Conservation (phyloP, 495 filamentous ascomycete genomes). For the Penicillium waksmanii region DNA sequence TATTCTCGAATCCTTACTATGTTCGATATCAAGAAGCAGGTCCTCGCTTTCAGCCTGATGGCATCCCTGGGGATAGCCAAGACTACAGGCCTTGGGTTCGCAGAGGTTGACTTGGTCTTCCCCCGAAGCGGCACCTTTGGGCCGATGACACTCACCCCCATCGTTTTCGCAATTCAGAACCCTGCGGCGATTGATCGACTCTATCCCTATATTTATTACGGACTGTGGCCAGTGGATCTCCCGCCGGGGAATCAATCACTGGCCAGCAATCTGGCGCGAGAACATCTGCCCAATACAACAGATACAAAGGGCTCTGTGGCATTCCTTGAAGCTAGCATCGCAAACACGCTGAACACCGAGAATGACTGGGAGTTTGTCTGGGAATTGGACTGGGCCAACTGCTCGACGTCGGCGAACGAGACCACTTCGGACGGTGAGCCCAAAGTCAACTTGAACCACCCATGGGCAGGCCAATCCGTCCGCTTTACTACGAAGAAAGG, state of each 20-base stretch:
- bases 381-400: constrained; percentile 11
- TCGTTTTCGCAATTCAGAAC: constrained; percentile 14
- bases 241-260: constrained; percentile 9
- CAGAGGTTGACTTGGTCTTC: constrained; percentile 13
- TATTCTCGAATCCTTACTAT: constrained; percentile 7
- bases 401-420: constrained; percentile 10
- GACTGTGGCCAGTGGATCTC: constrained; percentile 9
- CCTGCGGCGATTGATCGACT: constrained; percentile 8
- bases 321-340: constrained; percentile 7
- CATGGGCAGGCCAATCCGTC: constrained; percentile 6
- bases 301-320: constrained; percentile 5
- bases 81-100: constrained; percentile 8
- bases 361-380: constrained; percentile 12
- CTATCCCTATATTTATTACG: constrained; percentile 9
- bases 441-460: constrained; percentile 4
- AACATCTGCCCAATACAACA: constrained; percentile 10
- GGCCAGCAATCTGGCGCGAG: not conserved
- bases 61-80: constrained; percentile 2
- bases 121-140: constrained; percentile 13
- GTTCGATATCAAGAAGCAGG: constrained; percentile 5
- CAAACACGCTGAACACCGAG: constrained; percentile 14
- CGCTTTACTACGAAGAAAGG: constrained; percentile 12
- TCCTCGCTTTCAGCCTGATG: constrained; percentile 9
- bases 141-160: constrained; percentile 10
- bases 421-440: constrained; percentile 8